Percentiles rank a stretch among this genome's conserved stretches.
Conservation (phyloP, 805 yeast species). For the Candida lessepsii region DNA sequence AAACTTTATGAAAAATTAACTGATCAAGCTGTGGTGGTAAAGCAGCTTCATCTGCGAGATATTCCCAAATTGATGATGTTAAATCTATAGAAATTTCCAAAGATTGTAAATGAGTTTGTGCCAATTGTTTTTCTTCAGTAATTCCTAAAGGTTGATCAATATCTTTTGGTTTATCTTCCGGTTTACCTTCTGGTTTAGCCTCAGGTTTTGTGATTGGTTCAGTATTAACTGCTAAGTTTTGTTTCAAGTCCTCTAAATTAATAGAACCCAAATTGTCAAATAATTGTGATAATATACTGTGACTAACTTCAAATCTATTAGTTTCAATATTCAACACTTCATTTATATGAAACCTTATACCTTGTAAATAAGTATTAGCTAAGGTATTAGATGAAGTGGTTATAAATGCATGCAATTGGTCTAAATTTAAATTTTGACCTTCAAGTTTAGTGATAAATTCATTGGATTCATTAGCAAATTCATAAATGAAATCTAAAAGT, state of each 20-base stretch:
- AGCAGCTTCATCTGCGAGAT: conserved; percentile 32
- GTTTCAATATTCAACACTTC: conserved; percentile 28
- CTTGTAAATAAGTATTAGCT: conserved; percentile 38
- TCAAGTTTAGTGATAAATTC: conserved; percentile 45
- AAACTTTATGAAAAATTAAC: conserved; percentile 21
- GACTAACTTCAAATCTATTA: conserved; percentile 20
- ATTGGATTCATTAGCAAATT: conserved; percentile 56
- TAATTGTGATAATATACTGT: conserved; percentile 22
- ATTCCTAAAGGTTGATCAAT: conserved; percentile 28
- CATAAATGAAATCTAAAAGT: conserved; percentile 56
- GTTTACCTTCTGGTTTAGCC: conserved; percentile 12
- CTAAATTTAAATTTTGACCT: conserved; percentile 18
- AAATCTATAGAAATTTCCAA: conserved; percentile 74
- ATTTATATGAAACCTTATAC: conserved; percentile 40
- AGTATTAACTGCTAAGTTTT: conserved; percentile 23
- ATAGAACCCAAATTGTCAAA: conserved; percentile 24
- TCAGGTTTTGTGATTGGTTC: conserved; percentile 22
- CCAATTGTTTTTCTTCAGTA: conserved; percentile 40
- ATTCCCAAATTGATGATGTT: conserved; percentile 72
- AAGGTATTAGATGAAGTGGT: conserved; percentile 18
- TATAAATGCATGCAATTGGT: conserved; percentile 3
- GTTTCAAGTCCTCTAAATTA: conserved; percentile 30
- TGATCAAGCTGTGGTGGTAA: conserved; percentile 20
- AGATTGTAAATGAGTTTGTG: conserved; percentile 56
- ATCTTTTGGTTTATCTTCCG: conserved; percentile 16